These are phyloP conservation scores for Aspergillus chevalieri DNA, from an alignment of 2,329 filamentous ascomycete species.

Conservation along the genomic window DNA sequence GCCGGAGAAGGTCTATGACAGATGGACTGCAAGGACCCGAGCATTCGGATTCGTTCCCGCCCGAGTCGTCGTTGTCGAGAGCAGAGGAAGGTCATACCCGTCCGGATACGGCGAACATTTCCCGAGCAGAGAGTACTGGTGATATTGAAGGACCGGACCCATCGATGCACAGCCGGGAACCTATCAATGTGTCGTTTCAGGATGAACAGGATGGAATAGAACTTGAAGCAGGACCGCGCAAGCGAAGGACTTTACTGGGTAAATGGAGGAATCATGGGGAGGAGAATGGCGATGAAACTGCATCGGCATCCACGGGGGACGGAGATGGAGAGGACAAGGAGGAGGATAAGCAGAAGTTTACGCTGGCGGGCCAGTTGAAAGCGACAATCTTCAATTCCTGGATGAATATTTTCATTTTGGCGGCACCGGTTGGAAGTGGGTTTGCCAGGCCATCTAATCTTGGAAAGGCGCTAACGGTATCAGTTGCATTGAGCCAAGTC, in stretches of 20 bases:
- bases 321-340: background rate
- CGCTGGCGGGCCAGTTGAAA: conserved; percentile 41
- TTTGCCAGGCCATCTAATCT: background rate
- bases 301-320: background rate
- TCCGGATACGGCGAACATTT: background rate
- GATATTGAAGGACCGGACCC: conserved; percentile 12
- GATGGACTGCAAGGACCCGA: conserved; percentile 17
- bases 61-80: conserved; percentile 11
- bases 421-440: conserved; percentile 66
- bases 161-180: conserved; percentile 24
- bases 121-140: conserved; percentile 9
- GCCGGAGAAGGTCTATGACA: conserved; percentile 19
- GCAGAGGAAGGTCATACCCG: conserved; percentile 12
- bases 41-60: conserved; percentile 21
- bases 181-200: conserved; percentile 23
- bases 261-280: conserved; percentile 11
- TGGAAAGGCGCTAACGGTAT: conserved; percentile 10
- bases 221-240: conserved; percentile 15
- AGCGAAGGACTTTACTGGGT: conserved; percentile 18
- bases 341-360: conserved; percentile 29
- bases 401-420: conserved; percentile 76
- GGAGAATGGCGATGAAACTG: conserved; percentile 5
- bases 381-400: conserved; percentile 74
- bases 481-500: conserved; percentile 62
- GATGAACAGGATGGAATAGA: conserved; percentile 8